Evolutionary conservation across 2,329 filamentous ascomycete species (phyloP).

Genomic region (Paracamarosporium sp.): DNA sequence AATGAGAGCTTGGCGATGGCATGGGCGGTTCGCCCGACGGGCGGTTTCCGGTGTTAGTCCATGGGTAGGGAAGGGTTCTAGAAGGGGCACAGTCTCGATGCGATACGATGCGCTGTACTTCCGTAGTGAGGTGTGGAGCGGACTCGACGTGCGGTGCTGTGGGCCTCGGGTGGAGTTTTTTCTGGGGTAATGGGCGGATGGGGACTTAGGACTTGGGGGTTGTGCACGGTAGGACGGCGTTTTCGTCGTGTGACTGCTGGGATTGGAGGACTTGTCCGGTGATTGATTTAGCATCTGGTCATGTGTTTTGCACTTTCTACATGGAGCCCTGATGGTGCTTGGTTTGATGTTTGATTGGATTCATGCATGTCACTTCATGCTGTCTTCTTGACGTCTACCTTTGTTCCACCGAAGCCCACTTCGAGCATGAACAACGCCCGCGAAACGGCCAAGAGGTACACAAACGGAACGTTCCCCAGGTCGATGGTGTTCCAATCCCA

Average conservation of each 20-base stretch:
- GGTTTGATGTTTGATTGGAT: not conserved
- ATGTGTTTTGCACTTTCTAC: not conserved
- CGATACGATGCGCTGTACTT: too few species aligned
- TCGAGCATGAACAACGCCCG: conserved; percentile 34
- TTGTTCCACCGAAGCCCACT: conserved; percentile 27
- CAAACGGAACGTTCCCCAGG: conserved; percentile 73
- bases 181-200: not conserved
- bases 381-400: conserved; percentile 11
- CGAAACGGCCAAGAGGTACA: conserved; percentile 66
- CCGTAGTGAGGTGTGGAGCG: too few species aligned
- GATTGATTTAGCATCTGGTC: too few species aligned
- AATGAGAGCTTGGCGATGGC: too few species aligned
- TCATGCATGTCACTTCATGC: conserved; percentile 9
- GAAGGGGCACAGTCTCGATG: not conserved
- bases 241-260: conserved; percentile 4
- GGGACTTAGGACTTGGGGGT: not conserved
- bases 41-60: not conserved
- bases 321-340: not conserved
- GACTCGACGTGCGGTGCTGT: not conserved
- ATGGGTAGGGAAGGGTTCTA: not conserved
- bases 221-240: conserved; percentile 1
- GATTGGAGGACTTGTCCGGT: too few species aligned
- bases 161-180: not conserved
- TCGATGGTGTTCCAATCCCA: conserved; percentile 71
- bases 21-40: not conserved